These are phyloP conservation scores for Pythium dissotocum DNA, from an alignment of 352 stramenopile species.

Conservation along the genomic window DNA sequence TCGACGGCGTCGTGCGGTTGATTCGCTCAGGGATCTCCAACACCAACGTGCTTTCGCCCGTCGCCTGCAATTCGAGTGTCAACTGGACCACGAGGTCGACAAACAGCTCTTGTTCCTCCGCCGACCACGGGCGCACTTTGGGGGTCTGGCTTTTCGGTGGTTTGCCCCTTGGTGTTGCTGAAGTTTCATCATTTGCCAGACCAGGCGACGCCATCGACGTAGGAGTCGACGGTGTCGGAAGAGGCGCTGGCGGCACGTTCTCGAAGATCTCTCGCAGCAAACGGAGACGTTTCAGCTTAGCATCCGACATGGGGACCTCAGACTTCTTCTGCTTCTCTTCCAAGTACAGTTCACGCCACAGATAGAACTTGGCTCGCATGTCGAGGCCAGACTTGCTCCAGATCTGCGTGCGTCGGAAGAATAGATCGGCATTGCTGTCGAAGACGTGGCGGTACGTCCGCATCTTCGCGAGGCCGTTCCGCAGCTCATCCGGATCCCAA, in stretches of 20 bases:
- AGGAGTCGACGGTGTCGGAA: constrained; percentile 16
- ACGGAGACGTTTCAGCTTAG: constrained; percentile 30
- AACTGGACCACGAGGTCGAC: constrained; percentile 61
- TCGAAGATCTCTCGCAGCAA: constrained; percentile 53
- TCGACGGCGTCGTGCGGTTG: constrained; percentile 57
- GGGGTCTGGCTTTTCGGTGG: constrained; percentile 5
- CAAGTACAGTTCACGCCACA: constrained; percentile 65
- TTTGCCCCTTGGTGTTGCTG: not conserved
- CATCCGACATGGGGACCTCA: constrained; percentile 23
- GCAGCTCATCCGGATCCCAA: constrained; percentile 71
- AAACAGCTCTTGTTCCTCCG: constrained; percentile 52
- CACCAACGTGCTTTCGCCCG: constrained; percentile 38
- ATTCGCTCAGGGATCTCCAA: constrained; percentile 11
- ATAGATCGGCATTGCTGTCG: constrained; percentile 39
- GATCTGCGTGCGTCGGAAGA: constrained; percentile 70
- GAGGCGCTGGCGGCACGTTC: constrained; percentile 38
- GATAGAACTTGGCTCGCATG: constrained; percentile 71
- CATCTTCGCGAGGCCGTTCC: constrained; percentile 58
- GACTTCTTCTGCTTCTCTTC: constrained; percentile 43
- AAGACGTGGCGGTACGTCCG: constrained; percentile 57
- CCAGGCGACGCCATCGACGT: not conserved
- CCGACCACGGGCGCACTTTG: constrained; percentile 56
- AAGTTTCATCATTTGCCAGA: not conserved
- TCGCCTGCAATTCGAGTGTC: constrained; percentile 58
- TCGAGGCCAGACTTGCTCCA: constrained; percentile 55